Conservation (phyloP, 371 early-diverging fungal genomes). For the Coemansia sp. region DNA sequence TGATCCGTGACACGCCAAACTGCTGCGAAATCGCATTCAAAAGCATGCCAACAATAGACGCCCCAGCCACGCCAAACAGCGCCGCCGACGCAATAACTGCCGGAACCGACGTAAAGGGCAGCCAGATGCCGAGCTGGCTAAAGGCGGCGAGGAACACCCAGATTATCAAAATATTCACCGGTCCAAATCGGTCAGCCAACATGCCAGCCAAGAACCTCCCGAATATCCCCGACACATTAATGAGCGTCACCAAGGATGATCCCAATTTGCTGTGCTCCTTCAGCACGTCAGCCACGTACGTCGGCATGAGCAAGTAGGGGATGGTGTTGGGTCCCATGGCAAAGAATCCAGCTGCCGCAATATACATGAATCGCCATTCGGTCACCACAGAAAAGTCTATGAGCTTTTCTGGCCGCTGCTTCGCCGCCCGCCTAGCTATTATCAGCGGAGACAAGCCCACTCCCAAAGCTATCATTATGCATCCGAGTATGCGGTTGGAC, state of each 20-base stretch:
- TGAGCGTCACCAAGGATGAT: slow-evolving; percentile 34
- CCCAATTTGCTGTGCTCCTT: slow-evolving; percentile 26
- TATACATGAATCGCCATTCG: slow-evolving; percentile 44
- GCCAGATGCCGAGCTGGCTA: slow-evolving; percentile 49
- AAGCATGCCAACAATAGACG: slow-evolving; percentile 45
- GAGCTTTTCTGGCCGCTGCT: slow-evolving; percentile 6
- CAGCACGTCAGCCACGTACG: slow-evolving; percentile 36
- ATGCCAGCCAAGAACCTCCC: slow-evolving; percentile 38
- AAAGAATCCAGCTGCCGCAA: slow-evolving; percentile 51
- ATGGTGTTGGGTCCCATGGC: slow-evolving; percentile 48
- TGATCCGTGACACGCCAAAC: slow-evolving; percentile 39
- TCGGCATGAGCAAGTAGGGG: slow-evolving; percentile 41
- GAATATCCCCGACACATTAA: slow-evolving; percentile 46
- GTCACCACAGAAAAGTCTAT: slow-evolving; percentile 28
- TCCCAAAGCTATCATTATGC: slow-evolving; percentile 28
- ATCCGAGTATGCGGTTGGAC: slow-evolving; percentile 52
- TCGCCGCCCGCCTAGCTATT: slow-evolving; percentile 7
- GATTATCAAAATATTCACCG: slow-evolving; percentile 33
- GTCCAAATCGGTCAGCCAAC: slow-evolving; percentile 35
- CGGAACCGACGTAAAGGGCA: slow-evolving; percentile 26
- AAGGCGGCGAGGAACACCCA: slow-evolving; percentile 39
- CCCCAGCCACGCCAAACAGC: slow-evolving; percentile 43
- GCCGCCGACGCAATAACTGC: slow-evolving; percentile 37
- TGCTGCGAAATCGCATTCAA: slow-evolving; percentile 41
- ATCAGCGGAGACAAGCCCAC: slow-evolving; percentile 37